phyloP scores from a whole-genome alignment of 2,329 filamentous ascomycete genomes.

The Calonectria leucothoes region DNA sequence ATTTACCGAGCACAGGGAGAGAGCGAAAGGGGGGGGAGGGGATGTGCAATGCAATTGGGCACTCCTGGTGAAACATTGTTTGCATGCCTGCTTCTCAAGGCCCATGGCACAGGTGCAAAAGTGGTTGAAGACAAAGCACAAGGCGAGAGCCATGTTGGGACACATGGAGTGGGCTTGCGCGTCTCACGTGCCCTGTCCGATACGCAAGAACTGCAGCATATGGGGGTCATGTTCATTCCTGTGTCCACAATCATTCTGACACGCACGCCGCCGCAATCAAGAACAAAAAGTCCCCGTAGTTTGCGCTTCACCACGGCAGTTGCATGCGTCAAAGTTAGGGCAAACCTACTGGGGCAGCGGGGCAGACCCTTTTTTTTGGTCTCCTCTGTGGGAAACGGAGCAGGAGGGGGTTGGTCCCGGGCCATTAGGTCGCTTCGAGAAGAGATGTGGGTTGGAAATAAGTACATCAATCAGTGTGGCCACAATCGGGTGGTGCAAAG shows the following conservation, averaged over 20 bases:
- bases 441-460: neutral
- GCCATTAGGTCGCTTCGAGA: neutral
- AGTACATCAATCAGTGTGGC: neutral
- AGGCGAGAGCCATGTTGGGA: neutral
- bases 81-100: neutral
- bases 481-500: neutral
- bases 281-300: neutral
- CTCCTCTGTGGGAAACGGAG: neutral
- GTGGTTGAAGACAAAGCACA: neutral
- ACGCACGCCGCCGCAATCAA: neutral
- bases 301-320: neutral
- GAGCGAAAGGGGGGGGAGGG: neutral
- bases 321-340: slow-evolving; percentile 4
- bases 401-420: neutral
- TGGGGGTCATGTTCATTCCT: neutral
- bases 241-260: neutral
- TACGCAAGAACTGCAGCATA: slow-evolving; percentile 4
- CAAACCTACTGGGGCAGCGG: slow-evolving; percentile 19
- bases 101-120: neutral
- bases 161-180: neutral
- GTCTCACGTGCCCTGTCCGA: slow-evolving; percentile 8
- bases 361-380: neutral
- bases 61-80: neutral
- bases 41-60: neutral
- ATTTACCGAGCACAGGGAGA: neutral